Percentiles rank a stretch among this genome's conserved stretches.
These are phyloP conservation scores for Fusarium anguioides DNA, from an alignment of 2,329 filamentous ascomycete genomes.

Conservation along the genomic window DNA sequence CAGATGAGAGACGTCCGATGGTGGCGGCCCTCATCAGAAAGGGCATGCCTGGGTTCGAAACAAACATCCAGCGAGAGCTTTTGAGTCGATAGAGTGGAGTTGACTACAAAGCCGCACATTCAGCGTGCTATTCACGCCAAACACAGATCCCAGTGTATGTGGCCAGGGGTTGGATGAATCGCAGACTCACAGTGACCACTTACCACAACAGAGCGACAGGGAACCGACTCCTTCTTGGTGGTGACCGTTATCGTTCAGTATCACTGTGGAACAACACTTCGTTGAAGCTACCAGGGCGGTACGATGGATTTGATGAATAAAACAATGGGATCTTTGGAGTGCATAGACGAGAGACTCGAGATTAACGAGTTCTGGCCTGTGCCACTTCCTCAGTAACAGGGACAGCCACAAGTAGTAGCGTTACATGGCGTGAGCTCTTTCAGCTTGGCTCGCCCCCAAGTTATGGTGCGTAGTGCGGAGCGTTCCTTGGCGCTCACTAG, in stretches of 20 bases:
- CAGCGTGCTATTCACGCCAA: slow-evolving; percentile 6
- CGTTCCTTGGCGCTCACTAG: slow-evolving; percentile 21
- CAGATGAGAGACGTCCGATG: not conserved
- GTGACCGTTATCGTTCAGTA: not conserved
- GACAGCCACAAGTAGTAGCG: slow-evolving; percentile 24
- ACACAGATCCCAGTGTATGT: not conserved
- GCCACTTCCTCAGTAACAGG: slow-evolving; percentile 3
- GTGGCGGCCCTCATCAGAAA: not conserved
- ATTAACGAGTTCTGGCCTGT: slow-evolving; percentile 16
- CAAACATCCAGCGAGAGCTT: slow-evolving; percentile 10
- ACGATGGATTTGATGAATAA: slow-evolving; percentile 6
- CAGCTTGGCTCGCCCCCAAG: slow-evolving; percentile 18
- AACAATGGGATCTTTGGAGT: slow-evolving; percentile 6
- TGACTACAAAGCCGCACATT: slow-evolving; percentile 18
- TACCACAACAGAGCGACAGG: not conserved
- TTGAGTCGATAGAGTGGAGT: slow-evolving; percentile 5
- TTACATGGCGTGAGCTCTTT: slow-evolving; percentile 22
- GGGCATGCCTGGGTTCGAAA: slow-evolving; percentile 1
- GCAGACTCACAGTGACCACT: not conserved
- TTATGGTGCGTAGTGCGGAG: slow-evolving; percentile 11
- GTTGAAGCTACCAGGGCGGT: slow-evolving; percentile 1
- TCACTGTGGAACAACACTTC: not conserved
- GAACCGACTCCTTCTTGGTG: not conserved
- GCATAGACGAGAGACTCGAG: slow-evolving; percentile 8
- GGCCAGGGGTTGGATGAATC: not conserved